Conservation (phyloP, 768 basidiomycete genomes). For the Russula lepida region DNA sequence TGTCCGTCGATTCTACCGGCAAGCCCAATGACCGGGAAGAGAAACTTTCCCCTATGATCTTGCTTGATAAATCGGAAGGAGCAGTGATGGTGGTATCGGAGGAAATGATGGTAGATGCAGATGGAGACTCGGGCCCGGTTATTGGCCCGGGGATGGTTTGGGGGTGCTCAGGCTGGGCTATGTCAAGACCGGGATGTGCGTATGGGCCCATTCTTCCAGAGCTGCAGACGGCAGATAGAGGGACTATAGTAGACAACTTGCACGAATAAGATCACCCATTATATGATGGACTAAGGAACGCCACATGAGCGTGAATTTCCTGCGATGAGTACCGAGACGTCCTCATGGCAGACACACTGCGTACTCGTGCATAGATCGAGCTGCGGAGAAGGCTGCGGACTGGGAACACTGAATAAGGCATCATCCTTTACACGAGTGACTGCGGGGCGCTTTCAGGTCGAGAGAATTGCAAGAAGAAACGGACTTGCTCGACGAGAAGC, state of each 20-base stretch:
- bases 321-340: neutral
- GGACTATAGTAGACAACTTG: neutral
- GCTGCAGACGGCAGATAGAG: neutral
- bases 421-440: too few species aligned
- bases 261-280: too few species aligned
- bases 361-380: too few species aligned
- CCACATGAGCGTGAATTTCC: neutral
- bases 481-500: too few species aligned
- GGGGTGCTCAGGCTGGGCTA: neutral
- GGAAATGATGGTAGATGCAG: neutral
- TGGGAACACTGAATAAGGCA: too few species aligned
- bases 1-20: neutral
- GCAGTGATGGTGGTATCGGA: neutral
- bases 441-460: too few species aligned
- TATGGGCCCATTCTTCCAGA: neutral
- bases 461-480: too few species aligned
- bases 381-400: too few species aligned
- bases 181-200: neutral
- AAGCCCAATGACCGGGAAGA: neutral
- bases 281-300: neutral
- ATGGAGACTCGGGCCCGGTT: neutral
- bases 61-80: neutral
- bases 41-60: neutral
- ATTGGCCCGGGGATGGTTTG: neutral
- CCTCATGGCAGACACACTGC: neutral